These are phyloP conservation scores for Colletotrichum destructivum DNA, from an alignment of 2,329 filamentous ascomycete genomes.

Conservation along the genomic window DNA sequence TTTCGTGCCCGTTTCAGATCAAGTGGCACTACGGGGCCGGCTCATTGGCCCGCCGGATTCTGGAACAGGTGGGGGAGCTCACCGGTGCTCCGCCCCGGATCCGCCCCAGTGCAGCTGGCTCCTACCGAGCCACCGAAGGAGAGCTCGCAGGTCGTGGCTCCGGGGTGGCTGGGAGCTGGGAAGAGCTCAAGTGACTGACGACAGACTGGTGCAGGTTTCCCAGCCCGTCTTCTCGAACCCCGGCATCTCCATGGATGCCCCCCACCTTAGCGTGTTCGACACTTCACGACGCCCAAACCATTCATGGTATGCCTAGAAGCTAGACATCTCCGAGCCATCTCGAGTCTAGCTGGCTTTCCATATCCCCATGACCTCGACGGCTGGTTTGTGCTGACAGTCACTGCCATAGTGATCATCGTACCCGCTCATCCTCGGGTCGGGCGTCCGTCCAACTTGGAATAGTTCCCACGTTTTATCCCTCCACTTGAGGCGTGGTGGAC, in stretches of 20 bases:
- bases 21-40: constrained; percentile 16
- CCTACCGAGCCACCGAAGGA: constrained; percentile 7
- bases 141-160: neutral
- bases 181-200: neutral
- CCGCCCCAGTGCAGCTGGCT: constrained; percentile 4
- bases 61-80: constrained; percentile 30
- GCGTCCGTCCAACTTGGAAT: constrained; percentile 9
- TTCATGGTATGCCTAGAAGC: no score
- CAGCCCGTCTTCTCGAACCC: neutral
- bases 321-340: constrained; percentile 2
- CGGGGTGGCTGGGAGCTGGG: constrained; percentile 18
- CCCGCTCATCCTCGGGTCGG: neutral
- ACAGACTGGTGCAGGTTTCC: no score
- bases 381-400: neutral
- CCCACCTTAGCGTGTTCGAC: neutral
- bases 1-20: constrained; percentile 40
- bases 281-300: neutral
- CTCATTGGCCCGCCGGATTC: constrained; percentile 37
- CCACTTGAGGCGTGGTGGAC: constrained; percentile 25
- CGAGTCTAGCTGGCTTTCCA: neutral
- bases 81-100: constrained; percentile 26
- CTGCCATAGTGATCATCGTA: neutral
- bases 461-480: constrained; percentile 31
- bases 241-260: neutral
- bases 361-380: neutral